Evolutionary conservation across 306 rosid genomes (phyloP).

Genomic region (Fragaria ananassa): DNA sequence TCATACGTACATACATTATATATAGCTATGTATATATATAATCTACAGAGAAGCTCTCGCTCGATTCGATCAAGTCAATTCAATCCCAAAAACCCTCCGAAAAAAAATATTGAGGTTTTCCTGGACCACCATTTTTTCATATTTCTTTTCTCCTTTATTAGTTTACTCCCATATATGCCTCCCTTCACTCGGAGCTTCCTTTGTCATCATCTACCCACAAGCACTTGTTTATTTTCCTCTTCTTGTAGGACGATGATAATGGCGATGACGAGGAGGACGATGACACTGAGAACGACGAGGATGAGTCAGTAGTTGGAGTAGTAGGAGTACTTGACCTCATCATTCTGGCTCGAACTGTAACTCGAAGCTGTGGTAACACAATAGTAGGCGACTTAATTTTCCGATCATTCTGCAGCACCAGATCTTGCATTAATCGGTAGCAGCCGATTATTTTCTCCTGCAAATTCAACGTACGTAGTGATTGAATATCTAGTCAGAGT

Average conservation of each 20-base stretch:
- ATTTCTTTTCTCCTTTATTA: constrained; percentile 14
- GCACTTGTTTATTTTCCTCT: constrained; percentile 68
- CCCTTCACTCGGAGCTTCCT: constrained; percentile 51
- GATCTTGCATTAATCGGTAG: constrained; percentile 75
- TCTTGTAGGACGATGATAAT: constrained; percentile 46
- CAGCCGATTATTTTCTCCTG: constrained; percentile 85
- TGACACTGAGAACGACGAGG: constrained; percentile 31
- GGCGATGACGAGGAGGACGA: constrained; percentile 53
- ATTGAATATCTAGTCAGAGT: constrained; percentile 3
- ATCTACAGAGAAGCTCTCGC: constrained; percentile 44
- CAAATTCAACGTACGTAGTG: neutral
- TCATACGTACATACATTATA: constrained; percentile 31
- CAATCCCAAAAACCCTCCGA: constrained; percentile 50
- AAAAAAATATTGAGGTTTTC: constrained; percentile 57
- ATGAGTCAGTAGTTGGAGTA: constrained; percentile 25
- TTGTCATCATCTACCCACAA: constrained; percentile 80
- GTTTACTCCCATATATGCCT: constrained; percentile 1
- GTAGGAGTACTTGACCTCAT: constrained; percentile 45
- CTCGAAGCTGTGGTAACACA: constrained; percentile 68
- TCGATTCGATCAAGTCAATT: constrained; percentile 44
- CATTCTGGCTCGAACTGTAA: constrained; percentile 44
- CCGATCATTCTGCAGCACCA: constrained; percentile 43
- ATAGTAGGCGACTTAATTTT: constrained; percentile 36
- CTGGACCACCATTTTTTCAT: constrained; percentile 46
- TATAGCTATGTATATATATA: constrained; percentile 23